Base-by-base conservation (phyloP, 352 stramenopile species). In the Phytophthora litchii region DNA sequence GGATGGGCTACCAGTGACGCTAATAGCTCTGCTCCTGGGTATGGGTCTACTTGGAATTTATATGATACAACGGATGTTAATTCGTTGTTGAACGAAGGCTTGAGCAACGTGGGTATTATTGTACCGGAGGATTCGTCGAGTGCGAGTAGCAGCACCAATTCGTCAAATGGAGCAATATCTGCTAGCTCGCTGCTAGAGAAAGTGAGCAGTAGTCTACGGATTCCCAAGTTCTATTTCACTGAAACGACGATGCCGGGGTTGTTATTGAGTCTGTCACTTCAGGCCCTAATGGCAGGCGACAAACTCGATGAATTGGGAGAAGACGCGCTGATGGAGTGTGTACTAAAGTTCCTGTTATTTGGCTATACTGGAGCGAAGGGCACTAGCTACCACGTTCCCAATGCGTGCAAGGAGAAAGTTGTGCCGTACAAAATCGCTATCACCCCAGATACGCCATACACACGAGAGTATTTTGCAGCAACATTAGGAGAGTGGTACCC, bases 391-490 rank as follows among this genome's bases (percentile, higher is more conserved):
- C 56, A 70, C 25, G 51, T 87, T 0, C 83, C 83, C 0, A 32
- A 35, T 10, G 70, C 71, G 6, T 93, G 83, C 44, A 53, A 63
- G 25, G 72, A 62, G 16, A 82, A 76, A 38, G 56, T 93, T 49
- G 63, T 89, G 5, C 81, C 81, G 12, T 91, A 88, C 70, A 91
- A 89, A 44, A 72, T 93, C 37, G 79, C 78, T 3, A 86, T 93
- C 45, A 75, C 81, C 2, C 83, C 83, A 0, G 81, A 93, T 60
- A 89, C 65, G 0, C 17, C 62, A 1, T 93, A 82, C 53, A 91
- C 83, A n/a, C 78, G 83, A 8, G 32, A 77, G 17, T 93, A 93
- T 46, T 75, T 93, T 31, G 54, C 68, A 0, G 32, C 52, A 10
- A 48, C 68, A 1, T 34, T 93, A 41, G 68, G 80, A 34, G 45